Evolutionary conservation across 116 monocot species (phyloP).

Genomic region (Cymodocea nodosa): DNA sequence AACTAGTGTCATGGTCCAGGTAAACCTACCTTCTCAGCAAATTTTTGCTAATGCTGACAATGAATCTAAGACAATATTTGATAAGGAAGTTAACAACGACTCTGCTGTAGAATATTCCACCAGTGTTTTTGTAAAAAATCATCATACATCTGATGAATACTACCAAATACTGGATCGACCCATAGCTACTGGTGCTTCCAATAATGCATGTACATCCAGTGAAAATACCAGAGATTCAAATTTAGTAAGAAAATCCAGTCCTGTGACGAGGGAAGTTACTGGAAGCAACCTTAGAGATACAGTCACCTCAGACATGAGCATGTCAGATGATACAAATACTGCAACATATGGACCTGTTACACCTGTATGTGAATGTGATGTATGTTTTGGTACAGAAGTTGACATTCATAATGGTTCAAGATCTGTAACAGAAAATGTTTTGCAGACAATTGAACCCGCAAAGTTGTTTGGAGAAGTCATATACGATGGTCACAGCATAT

Average conservation of each 20-base stretch:
- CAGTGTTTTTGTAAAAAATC: background rate
- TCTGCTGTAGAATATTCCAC: background rate
- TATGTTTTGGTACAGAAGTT: slow-evolving; percentile 4
- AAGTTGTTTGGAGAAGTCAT: slow-evolving; percentile 5
- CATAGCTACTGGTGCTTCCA: background rate
- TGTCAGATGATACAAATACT: background rate
- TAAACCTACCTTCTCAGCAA: slow-evolving; percentile 7
- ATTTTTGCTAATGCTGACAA: slow-evolving; percentile 9
- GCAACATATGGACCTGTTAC: background rate
- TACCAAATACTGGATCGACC: background rate
- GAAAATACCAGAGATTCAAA: background rate
- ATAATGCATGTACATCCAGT: background rate
- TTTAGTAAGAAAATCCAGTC: background rate
- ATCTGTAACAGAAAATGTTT: background rate
- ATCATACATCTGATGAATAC: background rate
- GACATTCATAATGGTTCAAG: slow-evolving; percentile 4
- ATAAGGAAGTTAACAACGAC: slow-evolving; percentile 1
- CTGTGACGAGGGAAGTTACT: background rate
- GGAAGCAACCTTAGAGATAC: too few species aligned
- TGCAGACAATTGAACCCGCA: slow-evolving; percentile 13
- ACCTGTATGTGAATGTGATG: background rate
- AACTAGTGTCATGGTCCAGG: slow-evolving; percentile 6
- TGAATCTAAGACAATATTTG: slow-evolving; percentile 3
- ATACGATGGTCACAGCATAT: slow-evolving; percentile 2
- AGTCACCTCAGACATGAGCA: too few species aligned